These are phyloP conservation scores for Deinandra increscens DNA, from an alignment of 129 eudicot species.

Conservation along the genomic window DNA sequence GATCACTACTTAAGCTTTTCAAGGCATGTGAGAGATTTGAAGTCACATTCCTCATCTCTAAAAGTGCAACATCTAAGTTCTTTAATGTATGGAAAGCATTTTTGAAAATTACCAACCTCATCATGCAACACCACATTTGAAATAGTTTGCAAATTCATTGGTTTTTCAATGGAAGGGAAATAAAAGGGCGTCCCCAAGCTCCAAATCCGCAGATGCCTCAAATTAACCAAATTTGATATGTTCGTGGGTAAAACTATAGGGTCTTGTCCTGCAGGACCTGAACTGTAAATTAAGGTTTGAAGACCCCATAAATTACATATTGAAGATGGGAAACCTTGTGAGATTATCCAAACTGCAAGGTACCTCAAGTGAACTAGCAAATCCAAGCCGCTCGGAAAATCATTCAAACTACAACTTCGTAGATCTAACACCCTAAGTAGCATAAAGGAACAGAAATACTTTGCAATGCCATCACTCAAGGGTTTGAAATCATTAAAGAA, in stretches of 20 bases:
- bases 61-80: neutral
- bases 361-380: constrained; percentile 27
- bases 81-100: constrained; percentile 18
- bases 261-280: too few species aligned
- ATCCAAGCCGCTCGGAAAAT: neutral
- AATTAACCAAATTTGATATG: constrained; percentile 19
- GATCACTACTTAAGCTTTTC: neutral
- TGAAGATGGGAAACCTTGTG: neutral
- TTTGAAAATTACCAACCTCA: neutral
- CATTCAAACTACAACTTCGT: neutral
- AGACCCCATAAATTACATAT: neutral
- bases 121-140: neutral
- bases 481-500: too few species aligned
- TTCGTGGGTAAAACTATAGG: neutral
- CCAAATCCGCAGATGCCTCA: neutral
- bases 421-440: constrained; percentile 18
- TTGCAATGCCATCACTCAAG: too few species aligned
- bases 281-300: constrained; percentile 3
- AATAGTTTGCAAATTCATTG: constrained; percentile 14
- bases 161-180: neutral
- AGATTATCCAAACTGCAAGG: neutral
- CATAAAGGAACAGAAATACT: neutral
- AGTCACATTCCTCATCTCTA: neutral
- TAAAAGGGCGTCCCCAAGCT: too few species aligned
- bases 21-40: neutral